Percentiles rank a stretch among this genome's conserved stretches.
These are phyloP conservation scores for Metrosideros polymorpha DNA, from an alignment of 441 rosid species.

Conservation along the genomic window DNA sequence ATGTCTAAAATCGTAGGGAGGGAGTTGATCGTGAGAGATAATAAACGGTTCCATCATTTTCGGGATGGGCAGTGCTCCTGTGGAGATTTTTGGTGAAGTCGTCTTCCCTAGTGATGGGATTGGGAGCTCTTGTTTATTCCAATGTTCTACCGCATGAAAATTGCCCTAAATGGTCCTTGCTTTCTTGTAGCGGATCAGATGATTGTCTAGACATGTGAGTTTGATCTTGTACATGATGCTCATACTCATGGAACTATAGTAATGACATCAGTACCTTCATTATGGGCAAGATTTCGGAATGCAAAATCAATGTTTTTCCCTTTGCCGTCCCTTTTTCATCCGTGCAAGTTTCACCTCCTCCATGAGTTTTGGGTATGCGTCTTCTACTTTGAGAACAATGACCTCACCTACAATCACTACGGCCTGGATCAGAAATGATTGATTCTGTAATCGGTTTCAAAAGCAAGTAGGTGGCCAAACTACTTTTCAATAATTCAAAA, in stretches of 20 bases:
- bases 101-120: not conserved
- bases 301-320: not conserved
- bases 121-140: not conserved
- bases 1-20: conserved; percentile 5
- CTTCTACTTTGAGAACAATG: not conserved
- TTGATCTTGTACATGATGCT: not conserved
- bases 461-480: not conserved
- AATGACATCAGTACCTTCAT: not conserved
- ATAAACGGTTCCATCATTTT: conserved; percentile 5
- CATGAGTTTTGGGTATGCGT: not conserved
- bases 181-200: not conserved
- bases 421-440: not conserved
- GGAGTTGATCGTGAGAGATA: conserved; percentile 2
- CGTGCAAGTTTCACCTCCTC: not conserved
- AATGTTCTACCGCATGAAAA: not conserved
- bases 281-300: not conserved
- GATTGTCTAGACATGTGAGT: not conserved
- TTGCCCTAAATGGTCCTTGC: not conserved
- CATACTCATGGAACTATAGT: not conserved
- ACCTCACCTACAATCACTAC: not conserved
- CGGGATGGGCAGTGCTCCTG: conserved; percentile 8
- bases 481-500: not conserved
- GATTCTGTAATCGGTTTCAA: not conserved
- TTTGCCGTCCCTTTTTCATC: not conserved
- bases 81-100: conserved; percentile 1